These are phyloP conservation scores for Xylariaceae sp. DNA, from an alignment of 2,329 filamentous ascomycete genomes.

Conservation along the genomic window DNA sequence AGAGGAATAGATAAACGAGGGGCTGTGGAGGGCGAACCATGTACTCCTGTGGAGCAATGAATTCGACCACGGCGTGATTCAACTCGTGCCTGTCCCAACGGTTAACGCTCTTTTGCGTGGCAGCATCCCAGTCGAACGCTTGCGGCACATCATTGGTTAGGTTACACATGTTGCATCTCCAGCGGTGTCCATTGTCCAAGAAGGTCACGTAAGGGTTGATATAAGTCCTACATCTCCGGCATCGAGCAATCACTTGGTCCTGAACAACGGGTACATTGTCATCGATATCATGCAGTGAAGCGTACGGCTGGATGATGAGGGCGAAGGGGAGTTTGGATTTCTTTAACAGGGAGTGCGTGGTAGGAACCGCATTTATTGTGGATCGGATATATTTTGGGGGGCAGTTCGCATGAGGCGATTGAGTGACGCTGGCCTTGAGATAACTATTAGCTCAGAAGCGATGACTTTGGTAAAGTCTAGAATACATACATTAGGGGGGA, in stretches of 20 bases:
- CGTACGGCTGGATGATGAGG: slow-evolving; percentile 94
- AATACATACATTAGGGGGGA: slow-evolving; percentile 86
- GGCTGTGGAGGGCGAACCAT: slow-evolving; percentile 98
- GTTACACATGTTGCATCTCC: slow-evolving; percentile 99
- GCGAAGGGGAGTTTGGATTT: slow-evolving; percentile 97
- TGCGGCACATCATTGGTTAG: slow-evolving; percentile 99
- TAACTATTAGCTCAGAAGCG: not conserved
- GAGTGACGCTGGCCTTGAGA: slow-evolving; percentile 82
- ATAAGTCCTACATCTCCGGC: slow-evolving; percentile 92
- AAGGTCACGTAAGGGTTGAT: slow-evolving; percentile 98
- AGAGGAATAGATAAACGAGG: slow-evolving; percentile 91
- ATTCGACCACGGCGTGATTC: slow-evolving; percentile 96
- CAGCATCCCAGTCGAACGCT: slow-evolving; percentile 97
- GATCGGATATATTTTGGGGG: slow-evolving; percentile 93
- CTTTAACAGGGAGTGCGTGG: slow-evolving; percentile 89
- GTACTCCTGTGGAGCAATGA: slow-evolving; percentile 97
- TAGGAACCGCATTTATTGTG: slow-evolving; percentile 91
- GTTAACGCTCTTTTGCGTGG: slow-evolving; percentile 88
- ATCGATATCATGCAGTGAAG: slow-evolving; percentile 88
- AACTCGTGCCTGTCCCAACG: slow-evolving; percentile 91
- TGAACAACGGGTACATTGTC: slow-evolving; percentile 90
- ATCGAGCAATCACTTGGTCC: slow-evolving; percentile 96
- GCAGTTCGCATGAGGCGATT: slow-evolving; percentile 90
- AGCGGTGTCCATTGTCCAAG: slow-evolving; percentile 94
- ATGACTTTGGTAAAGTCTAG: not conserved